Evolutionary conservation across 2,329 filamentous ascomycete genomes (phyloP), one percentile per base, ranked within the genome.

Genomic region (Neofusicoccum umdonicola): DNA sequence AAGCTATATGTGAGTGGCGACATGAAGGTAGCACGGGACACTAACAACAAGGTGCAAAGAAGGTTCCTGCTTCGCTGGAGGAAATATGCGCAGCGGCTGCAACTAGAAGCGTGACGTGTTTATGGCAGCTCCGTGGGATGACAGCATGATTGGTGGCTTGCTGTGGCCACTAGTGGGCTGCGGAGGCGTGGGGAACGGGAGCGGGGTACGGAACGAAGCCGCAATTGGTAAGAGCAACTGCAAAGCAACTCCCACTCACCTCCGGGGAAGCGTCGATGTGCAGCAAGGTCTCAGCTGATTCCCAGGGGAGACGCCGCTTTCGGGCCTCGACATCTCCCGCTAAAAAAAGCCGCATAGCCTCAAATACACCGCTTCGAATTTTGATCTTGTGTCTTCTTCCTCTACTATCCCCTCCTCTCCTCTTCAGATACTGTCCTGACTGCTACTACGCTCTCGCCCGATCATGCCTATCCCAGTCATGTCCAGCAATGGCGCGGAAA

Each of bases 381-480:
- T 19, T 9, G 34, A 22, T 15, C 13, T 17, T 6, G 6, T 15
- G 3, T 39, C 11, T 48, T 5, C 41, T 22, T 17, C 19, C 27
- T 17, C 31, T 61, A 31, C 6, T 12, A 27, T 22, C 11, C 19
- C 27, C 15, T 27, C 42, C 34, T 17, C 12, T 42, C 17, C 37
- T 34, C 54, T 45, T 13, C 19, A n/a, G 6, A 60, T 17, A n/a
- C 42, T 35, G 3, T 19, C 15, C 12, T 44, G 48, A 17, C 27
- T 35, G 17, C 13, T 22, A 12, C 9, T 3, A 39, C 8, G 34
- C 5, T 8, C 35, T 17, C 35, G 8, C 17, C 51, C 64, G 68
- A 48, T n/a, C 41, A 78, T 77, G 76, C 65, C 74, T 34, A 73
- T 76, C 39, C 63, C 71, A 34, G 67, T 37, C 7, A 19, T 69